Conservation (phyloP, 225 moss, liverwort and hornwort genomes). For the Antitrichia curtipendula region DNA sequence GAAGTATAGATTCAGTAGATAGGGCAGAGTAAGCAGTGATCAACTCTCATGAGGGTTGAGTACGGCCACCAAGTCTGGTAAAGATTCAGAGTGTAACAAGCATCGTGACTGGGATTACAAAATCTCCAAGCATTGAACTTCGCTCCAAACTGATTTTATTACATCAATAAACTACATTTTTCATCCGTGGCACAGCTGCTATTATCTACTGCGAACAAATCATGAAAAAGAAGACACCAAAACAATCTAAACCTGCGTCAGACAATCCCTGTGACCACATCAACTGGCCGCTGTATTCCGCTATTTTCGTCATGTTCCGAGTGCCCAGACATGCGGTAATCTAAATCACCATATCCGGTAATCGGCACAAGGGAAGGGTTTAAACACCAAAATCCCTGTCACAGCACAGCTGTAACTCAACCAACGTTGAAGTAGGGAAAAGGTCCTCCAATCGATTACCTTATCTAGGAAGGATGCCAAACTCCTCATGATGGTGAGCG, state of each 20-base stretch:
- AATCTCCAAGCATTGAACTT: not conserved
- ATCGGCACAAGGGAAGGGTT: not conserved
- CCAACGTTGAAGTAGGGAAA: not conserved
- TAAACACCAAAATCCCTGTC: not conserved
- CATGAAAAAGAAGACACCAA: not conserved
- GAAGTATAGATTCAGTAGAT: not conserved
- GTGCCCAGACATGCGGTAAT: not conserved
- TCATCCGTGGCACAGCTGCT: not conserved
- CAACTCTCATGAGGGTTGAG: not conserved
- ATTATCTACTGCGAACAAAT: not conserved
- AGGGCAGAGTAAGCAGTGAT: not conserved
- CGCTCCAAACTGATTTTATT: not conserved
- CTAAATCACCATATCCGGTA: not conserved
- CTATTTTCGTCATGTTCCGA: not conserved
- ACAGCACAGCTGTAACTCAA: not conserved
- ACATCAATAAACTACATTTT: not conserved
- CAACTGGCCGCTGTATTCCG: not conserved
- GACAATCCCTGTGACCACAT: not conserved
- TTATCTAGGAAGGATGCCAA: not conserved
- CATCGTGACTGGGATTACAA: not conserved
- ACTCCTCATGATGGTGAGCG: not conserved
- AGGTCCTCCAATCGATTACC: no score
- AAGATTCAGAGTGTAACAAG: not conserved
- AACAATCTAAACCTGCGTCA: not conserved
- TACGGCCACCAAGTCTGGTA: not conserved